A percentile compares a stretch with the other conserved stretches of the same genome.
Conservation (phyloP, 129 eudicot species). For the Centaurea solstitialis region DNA sequence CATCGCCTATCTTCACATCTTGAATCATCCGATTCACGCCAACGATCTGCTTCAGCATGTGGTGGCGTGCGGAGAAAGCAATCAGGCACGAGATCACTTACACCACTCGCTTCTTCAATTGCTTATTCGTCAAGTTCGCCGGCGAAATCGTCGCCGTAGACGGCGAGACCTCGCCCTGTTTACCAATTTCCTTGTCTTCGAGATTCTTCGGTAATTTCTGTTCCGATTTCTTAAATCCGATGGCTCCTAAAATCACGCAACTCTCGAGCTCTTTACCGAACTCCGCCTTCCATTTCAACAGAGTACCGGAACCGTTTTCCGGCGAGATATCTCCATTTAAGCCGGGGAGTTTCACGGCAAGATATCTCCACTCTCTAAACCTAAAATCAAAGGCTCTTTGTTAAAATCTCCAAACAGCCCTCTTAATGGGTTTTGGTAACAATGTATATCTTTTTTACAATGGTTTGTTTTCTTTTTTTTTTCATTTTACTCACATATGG, state of each 20-base stretch:
- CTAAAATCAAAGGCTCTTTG: too few species aligned
- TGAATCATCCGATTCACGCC: slow-evolving; percentile 16
- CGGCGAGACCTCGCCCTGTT: neutral
- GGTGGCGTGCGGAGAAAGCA: slow-evolving; percentile 74
- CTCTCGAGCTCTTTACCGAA: slow-evolving; percentile 60
- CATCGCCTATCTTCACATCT: slow-evolving; percentile 50
- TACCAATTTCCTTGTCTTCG: neutral
- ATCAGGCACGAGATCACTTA: slow-evolving; percentile 76
- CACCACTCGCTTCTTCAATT: slow-evolving; percentile 60
- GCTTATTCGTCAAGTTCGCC: too few species aligned
- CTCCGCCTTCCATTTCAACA: slow-evolving; percentile 69
- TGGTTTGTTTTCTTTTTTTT: too few species aligned
- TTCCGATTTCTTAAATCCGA: slow-evolving; percentile 20
- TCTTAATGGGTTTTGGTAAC: too few species aligned
- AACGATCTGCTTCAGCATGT: slow-evolving; percentile 48
- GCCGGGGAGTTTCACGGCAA: too few species aligned
- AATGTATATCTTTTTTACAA: too few species aligned
- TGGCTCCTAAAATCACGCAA: slow-evolving; percentile 67
- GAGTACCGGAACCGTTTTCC: slow-evolving; percentile 25
- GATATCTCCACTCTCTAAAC: too few species aligned
- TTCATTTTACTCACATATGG: too few species aligned
- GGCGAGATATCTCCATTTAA: slow-evolving; percentile 35
- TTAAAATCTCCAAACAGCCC: too few species aligned
- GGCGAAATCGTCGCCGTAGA: neutral
- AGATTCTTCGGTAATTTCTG: neutral